Evolutionary conservation across 1,284 basidiomycete genomes (phyloP), one percentile per base, ranked within the genome.

Genomic region (Pseudozyma thailandica): DNA sequence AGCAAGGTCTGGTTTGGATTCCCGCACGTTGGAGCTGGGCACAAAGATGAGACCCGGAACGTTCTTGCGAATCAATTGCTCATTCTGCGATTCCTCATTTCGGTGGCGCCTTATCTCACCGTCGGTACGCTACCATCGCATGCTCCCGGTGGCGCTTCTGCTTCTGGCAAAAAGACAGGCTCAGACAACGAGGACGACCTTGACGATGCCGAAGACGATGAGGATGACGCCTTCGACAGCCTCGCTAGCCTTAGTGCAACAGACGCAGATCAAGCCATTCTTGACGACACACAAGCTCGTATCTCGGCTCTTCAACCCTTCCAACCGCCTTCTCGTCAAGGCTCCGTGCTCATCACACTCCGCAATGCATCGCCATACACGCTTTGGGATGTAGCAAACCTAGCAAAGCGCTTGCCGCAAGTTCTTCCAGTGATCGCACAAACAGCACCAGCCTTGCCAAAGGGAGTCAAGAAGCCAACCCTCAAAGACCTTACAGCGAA

Each of bases 1-100:
- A 93, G 85, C 86, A 88, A 84, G 53, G 88, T 98, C 57, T 89
- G 93, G 21, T 98, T 93, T 89, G 97, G 98, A 81, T 98, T 98
- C 78, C 95, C 95, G 49, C 95, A 98, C 85, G 91, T 91, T 75
- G 94, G 94, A 90, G 92, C 91, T 72, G 93, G 94, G 0, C 95
- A 98, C 73, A 89, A 92, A 42, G 93, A 98, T 81, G 93, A 95
- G 84, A 90, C 94, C 77, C 88, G 95, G 50, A 98, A 98, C 83
- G 91, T 98, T 58, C 85, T 92, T 13, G 90, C 91, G 10, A 98
- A 98, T 83, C 95, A 98, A 81, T 81, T 90, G 20, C 86, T 97
- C n/a, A 84, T 98, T 18, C 86, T 97, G 21, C 89, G 88, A 2
- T 96, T 97, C 80, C 85, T 98, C 46, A 87, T 89, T 16, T 92